Evolutionary conservation across 768 basidiomycete genomes (phyloP).

Genomic region (Mycena indigotica): DNA sequence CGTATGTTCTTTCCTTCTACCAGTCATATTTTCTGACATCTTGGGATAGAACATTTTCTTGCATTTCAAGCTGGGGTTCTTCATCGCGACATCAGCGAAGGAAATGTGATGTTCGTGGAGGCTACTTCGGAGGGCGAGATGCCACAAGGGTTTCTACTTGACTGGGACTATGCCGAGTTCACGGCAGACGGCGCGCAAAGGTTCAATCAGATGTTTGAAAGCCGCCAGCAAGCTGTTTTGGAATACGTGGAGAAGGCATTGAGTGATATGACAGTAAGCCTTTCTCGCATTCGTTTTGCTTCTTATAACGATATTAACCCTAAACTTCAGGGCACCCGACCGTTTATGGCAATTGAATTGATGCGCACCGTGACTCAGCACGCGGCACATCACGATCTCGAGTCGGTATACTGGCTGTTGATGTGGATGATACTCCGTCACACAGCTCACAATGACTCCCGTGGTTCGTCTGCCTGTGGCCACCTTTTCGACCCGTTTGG

Average conservation of each 20-base stretch:
- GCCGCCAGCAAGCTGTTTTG: background rate
- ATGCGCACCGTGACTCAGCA: background rate
- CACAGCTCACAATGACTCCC: background rate
- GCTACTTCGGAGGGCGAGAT: background rate
- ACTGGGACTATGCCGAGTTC: conserved; percentile 15
- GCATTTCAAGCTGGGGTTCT: conserved; percentile 3
- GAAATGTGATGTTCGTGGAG: conserved; percentile 4
- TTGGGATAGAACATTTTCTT: background rate
- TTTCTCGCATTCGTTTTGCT: background rate
- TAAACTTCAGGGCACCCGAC: conserved; percentile 1
- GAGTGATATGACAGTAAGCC: conserved; percentile 6
- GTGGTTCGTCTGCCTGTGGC: background rate
- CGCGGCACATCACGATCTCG: conserved; percentile 4
- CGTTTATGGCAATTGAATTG: conserved; percentile 10
- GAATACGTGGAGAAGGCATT: background rate
- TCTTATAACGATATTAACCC: background rate
- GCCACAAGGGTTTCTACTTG: conserved; percentile 1
- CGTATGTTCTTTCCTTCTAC: background rate
- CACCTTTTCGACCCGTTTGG: conserved; percentile 6
- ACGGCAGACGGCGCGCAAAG: background rate
- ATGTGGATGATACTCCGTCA: conserved; percentile 11
- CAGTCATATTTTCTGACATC: background rate
- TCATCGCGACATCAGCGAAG: conserved; percentile 13
- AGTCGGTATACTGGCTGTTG: conserved; percentile 11
- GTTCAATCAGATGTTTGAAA: background rate